Evolutionary conservation across 2,329 filamentous ascomycete species (phyloP), one percentile per base, ranked within the genome.

Genomic region (Calonectria hawksworthii): DNA sequence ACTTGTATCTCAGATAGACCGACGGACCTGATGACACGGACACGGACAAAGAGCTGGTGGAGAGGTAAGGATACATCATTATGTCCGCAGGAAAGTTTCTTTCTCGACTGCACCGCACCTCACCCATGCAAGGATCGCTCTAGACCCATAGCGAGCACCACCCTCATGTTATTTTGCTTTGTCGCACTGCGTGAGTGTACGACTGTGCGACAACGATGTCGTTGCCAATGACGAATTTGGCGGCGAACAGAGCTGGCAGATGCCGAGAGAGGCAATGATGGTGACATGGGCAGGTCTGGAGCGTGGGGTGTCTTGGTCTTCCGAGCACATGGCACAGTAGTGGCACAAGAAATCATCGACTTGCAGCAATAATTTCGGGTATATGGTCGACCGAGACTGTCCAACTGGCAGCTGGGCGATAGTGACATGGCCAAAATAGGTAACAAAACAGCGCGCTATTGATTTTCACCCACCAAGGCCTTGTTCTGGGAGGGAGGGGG

Each of bases 341-440:
- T 6, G 56, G 68, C 69, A 67, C 70, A 72, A 74, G 50, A 14
- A 66, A 68, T 78, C 74, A 38, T 77, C 72, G 72, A 78, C 74
- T 67, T 81, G 80, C 80, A 81, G 80, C 77, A 79, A 81, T 72
- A 81, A 81, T 81, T 75, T 81, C 80, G 80, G 80, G 79, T 81
- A 71, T 76, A 75, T 75, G 73, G 74, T 61, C 68, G 72, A 72
- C 80, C 80, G 80, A 81, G 74, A 70, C 44, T 51, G 54, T 74
- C 56, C 56, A 65, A 74, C 67, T 59, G 71, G 36, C 54, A 51
- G 63, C 56, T 50, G 66, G n/a, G 44, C 47, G 59, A 65, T 36
- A 63, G 52, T 64, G 66, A 70, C 72, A 70, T 74, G 47, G 11
- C 56, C 32, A 30, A 50, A 70, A 66, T 47, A 47, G 72, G 61